Base-by-base conservation (phyloP, 2,329 filamentous ascomycete species). In the Neopestalotiopsis clavispora region DNA sequence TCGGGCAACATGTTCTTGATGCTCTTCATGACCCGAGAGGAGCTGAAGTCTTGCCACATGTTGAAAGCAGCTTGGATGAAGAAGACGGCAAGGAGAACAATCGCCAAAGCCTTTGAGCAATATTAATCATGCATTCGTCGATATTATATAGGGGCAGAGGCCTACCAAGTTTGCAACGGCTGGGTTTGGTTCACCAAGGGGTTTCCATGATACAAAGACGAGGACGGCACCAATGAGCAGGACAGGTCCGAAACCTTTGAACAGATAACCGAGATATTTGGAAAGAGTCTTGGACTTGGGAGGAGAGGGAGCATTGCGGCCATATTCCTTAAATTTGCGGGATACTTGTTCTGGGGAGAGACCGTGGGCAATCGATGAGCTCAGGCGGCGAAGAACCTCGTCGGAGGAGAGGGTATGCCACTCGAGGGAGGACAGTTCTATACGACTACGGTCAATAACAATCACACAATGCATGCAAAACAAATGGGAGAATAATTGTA, bases 1-100 rank as follows among this genome's bases (percentile, higher is more conserved):
- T 94, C 92, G 0, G 92, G 92, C n/a, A 95, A 84, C 92, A 95
- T 93, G 20, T 87, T 91, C 62, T 90, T 92, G 76, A 95, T 95
- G 0, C 91, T 93, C 20, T 89, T 88, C 93, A 95, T 95, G 67
- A 94, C 92, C 4, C 90, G 84, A 1, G 88, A 91, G 0, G 91
- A 92, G 2, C 91, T 93, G 88, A 92, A 95, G 76, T 95, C 92
- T 75, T 91, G 89, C 83, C 86, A 92, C 75, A 87, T 87, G 75
- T 90, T 90, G 80, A 94, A 94, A 2, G 83, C 87, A 17, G 91
- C 92, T 74, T 92, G 89, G 56, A 91, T 87, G 71, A 90, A 80
- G 74, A 91, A 95, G 7, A 95, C 92, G 5, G 89, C 86, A 1
- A 91, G 77, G 5, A 95, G 81, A 2, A 95, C 92, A 74, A 94